Percentiles rank a stretch among this genome's conserved stretches.
Conservation (phyloP, 2,329 filamentous ascomycete genomes). For the Passalora sequoiae region DNA sequence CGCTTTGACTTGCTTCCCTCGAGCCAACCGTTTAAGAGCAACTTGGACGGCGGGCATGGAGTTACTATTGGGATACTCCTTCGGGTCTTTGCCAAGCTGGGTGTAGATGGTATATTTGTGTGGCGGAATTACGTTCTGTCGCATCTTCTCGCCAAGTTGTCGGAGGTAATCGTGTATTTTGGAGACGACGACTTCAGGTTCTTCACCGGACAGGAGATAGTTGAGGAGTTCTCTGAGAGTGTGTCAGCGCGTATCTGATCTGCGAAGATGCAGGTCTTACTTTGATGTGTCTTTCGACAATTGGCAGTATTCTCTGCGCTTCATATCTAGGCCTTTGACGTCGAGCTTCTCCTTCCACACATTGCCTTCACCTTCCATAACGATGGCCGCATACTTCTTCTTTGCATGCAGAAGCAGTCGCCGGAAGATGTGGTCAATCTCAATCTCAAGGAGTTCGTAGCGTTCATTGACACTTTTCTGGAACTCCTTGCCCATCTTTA, state of each 20-base stretch:
- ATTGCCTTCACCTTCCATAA: conserved; percentile 75
- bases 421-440: conserved; percentile 96
- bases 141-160: conserved; percentile 80
- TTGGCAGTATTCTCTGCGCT: conserved; percentile 90
- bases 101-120: conserved; percentile 97
- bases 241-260: too few species aligned
- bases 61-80: conserved; percentile 89
- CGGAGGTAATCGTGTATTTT: conserved; percentile 92
- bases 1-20: conserved; percentile 81
- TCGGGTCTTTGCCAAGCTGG: conserved; percentile 88
- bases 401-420: conserved; percentile 91
- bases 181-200: conserved; percentile 78
- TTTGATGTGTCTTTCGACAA: conserved; percentile 91
- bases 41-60: conserved; percentile 98
- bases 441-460: conserved; percentile 89
- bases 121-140: conserved; percentile 65
- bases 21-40: conserved; percentile 77
- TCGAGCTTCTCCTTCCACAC: conserved; percentile 93
- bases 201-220: conserved; percentile 89
- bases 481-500: conserved; percentile 90
- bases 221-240: conserved; percentile 74
- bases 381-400: conserved; percentile 98
- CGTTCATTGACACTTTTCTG: conserved; percentile 91
- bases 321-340: conserved; percentile 98
- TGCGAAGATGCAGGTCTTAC: conserved; percentile 30